Evolutionary conservation across 805 yeast genomes (phyloP), one percentile per base, ranked within the genome.

Genomic region (Kluyveromyces lactis): DNA sequence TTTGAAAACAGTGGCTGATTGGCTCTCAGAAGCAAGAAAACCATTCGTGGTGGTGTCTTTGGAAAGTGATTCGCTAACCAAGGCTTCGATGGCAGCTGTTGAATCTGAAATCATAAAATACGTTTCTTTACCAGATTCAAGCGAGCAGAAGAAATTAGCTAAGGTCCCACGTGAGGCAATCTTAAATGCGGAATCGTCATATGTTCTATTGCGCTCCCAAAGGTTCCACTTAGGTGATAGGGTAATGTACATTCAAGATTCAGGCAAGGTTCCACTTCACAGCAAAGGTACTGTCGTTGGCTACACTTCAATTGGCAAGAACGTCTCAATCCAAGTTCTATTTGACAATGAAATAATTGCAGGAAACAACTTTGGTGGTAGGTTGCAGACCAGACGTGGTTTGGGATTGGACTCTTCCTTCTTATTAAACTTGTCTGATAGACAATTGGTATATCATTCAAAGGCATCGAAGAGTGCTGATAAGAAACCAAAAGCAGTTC

Each of bases 231-330:
- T 92, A 17, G 98, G 98, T 51, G 97, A 92, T 55, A 75, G 98
- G 44, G 86, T 92, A 23, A 73, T 84, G 18, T 87, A 85, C 49
- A 83, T 86, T 17, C 81, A 82, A 50, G 84, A 80, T 50, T 77
- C 84, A 18, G 97, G 97, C 38, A 86, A 85, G 54, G 95, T 89
- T 12, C 95, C 96, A 19, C 63, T 80, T 41, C 86, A 82, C 55
- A 72, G 85, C 18, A 82, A 82, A 53, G 99, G 99, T 58, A 87
- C 96, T 1, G 95, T 92, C 40, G 81, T 85, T 36, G 81, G 83
- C 7, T 86, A 85, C 31, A 71, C 76, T 26, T 75, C 79, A 49
- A 70, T 76, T 26, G 74, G 76, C 8, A 53, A 64, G n/a, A 62
- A 55, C 38, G 58, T 73, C 9, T 73, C 80, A 1, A 66, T 92